A percentile compares a stretch with the other conserved stretches of the same genome.
Evolutionary conservation across 305 asterid species (phyloP).

Genomic region (Withania somnifera): DNA sequence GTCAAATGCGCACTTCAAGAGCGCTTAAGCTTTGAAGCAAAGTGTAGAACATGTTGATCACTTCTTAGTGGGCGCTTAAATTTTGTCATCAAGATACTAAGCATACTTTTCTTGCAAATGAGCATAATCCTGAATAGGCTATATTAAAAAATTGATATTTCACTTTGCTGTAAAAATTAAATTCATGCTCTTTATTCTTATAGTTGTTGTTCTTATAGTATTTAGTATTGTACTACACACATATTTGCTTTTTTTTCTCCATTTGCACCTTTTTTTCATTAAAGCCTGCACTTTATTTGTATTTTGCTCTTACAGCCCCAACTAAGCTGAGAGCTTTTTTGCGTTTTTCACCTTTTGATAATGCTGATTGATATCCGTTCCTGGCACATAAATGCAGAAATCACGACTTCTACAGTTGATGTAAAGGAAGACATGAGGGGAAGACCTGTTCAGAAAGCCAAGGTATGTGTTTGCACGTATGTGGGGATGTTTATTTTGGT

Average conservation of each 20-base stretch:
- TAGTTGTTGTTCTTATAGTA: background rate
- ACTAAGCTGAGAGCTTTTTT: background rate
- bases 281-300: background rate
- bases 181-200: background rate
- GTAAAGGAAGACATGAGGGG: slow-evolving; percentile 63
- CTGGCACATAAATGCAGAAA: slow-evolving; percentile 29
- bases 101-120: background rate
- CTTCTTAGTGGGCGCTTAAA: background rate
- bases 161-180: background rate
- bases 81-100: background rate
- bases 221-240: background rate
- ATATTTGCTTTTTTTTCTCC: background rate
- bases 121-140: background rate
- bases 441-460: slow-evolving; percentile 63
- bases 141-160: background rate
- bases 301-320: background rate
- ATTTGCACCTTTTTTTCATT: background rate
- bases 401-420: slow-evolving; percentile 72
- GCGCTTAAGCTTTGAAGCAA: background rate
- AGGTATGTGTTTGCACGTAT: slow-evolving; percentile 26
- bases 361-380: background rate
- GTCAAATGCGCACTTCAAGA: background rate
- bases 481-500: background rate
- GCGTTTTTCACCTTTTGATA: background rate
- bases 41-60: background rate